Percentiles rank a stretch among this genome's conserved stretches.
Conservation (phyloP, 2,329 filamentous ascomycete genomes). For the Apiospora kogelbergensis region DNA sequence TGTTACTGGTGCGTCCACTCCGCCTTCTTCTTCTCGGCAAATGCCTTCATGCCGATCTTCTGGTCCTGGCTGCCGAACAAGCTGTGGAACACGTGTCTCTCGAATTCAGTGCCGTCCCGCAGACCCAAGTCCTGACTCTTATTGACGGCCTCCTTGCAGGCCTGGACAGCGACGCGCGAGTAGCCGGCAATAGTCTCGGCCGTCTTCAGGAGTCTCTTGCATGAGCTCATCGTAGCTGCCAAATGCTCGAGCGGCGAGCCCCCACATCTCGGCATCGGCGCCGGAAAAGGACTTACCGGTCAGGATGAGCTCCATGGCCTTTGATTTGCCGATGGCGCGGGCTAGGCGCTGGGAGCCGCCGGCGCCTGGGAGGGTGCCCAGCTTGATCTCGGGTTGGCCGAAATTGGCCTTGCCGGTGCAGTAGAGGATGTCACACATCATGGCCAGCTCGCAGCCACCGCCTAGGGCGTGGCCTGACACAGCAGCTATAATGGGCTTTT, state of each 20-base stretch:
- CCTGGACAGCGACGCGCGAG: conserved; percentile 83
- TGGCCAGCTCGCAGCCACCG: conserved; percentile 91
- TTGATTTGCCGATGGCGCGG: conserved; percentile 76
- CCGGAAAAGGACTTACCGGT: conserved; percentile 85
- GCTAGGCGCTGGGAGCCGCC: conserved; percentile 90
- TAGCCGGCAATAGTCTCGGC: conserved; percentile 88
- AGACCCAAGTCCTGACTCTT: conserved; percentile 93
- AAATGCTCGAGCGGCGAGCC: conserved; percentile 81
- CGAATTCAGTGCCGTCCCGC: conserved; percentile 89
- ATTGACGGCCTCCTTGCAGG: conserved; percentile 96
- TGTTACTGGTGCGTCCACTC: no score
- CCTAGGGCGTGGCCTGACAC: conserved; percentile 94
- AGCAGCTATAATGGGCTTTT: conserved; percentile 92
- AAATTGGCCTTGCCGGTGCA: conserved; percentile 85
- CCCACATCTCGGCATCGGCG: conserved; percentile 84
- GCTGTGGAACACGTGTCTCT: conserved; percentile 88
- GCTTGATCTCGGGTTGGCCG: conserved; percentile 95
- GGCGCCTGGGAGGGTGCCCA: conserved; percentile 88
- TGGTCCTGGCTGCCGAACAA: conserved; percentile 95
- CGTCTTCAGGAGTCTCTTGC: conserved; percentile 74
- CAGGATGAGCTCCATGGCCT: conserved; percentile 88
- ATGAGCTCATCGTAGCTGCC: conserved; percentile 79
- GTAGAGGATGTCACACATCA: conserved; percentile 97
- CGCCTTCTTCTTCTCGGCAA: conserved; percentile 91
- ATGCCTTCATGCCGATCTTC: conserved; percentile 95